Evolutionary conservation across 768 basidiomycete genomes (phyloP).

Genomic region (Termitomyces sp.): DNA sequence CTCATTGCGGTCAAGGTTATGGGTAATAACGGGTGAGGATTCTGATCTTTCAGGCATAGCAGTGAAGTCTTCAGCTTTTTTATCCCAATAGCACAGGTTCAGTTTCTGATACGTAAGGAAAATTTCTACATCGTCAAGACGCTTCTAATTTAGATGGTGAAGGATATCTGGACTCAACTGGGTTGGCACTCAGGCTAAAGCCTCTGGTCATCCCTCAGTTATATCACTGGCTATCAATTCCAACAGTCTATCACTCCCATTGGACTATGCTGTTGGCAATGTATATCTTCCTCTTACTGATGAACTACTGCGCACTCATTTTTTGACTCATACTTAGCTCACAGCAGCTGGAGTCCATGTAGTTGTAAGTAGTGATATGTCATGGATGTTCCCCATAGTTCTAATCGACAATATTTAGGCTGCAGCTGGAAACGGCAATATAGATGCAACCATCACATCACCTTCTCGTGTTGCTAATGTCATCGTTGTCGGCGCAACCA

Average conservation of each 20-base stretch:
- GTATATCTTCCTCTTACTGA: not conserved
- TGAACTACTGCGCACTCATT: not conserved
- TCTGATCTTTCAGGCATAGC: not conserved
- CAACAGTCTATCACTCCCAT: too few species aligned
- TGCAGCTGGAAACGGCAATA: constrained; percentile 4
- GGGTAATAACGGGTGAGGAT: not conserved
- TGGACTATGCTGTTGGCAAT: not conserved
- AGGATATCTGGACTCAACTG: constrained; percentile 1
- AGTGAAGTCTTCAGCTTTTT: not conserved
- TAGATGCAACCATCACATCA: not conserved
- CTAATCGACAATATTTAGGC: constrained; percentile 2
- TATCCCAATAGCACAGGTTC: not conserved
- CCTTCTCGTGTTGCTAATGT: constrained; percentile 9
- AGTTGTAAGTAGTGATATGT: not conserved
- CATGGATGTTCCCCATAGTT: not conserved
- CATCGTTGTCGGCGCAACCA: constrained; percentile 15
- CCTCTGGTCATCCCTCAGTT: too few species aligned
- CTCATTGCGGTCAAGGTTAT: constrained; percentile 16
- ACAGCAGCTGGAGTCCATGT: constrained; percentile 3
- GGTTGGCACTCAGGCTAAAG: not conserved
- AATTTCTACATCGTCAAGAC: not conserved
- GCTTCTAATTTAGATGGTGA: not conserved
- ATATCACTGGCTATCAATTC: too few species aligned
- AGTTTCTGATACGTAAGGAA: not conserved
- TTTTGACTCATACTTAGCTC: not conserved